These are phyloP conservation scores for Tolypocladium album DNA, from an alignment of 2,329 filamentous ascomycete genomes.

Conservation along the genomic window DNA sequence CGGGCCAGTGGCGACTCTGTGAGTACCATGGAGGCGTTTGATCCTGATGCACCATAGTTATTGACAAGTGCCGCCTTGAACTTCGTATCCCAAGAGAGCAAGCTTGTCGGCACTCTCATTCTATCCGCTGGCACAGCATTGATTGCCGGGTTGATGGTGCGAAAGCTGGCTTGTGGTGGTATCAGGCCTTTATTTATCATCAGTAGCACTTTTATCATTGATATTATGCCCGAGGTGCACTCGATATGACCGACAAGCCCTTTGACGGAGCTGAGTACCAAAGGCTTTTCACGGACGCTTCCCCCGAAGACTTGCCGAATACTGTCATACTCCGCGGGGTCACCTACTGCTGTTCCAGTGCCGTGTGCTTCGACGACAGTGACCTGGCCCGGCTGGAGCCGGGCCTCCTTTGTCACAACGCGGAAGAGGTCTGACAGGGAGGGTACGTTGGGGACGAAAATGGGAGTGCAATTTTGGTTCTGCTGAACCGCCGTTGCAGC, in stretches of 20 bases:
- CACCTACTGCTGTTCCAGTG: slow-evolving; percentile 40
- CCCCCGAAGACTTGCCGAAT: slow-evolving; percentile 5
- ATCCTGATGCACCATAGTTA: slow-evolving; percentile 23
- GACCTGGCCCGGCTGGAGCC: slow-evolving; percentile 6
- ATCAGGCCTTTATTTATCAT: slow-evolving; percentile 22
- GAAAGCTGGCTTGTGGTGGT: slow-evolving; percentile 22
- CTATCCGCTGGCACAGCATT: not conserved
- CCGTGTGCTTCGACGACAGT: slow-evolving; percentile 34
- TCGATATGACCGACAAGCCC: slow-evolving; percentile 15
- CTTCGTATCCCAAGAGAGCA: slow-evolving; percentile 10
- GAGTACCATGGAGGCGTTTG: slow-evolving; percentile 14
- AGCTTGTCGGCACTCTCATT: slow-evolving; percentile 11
- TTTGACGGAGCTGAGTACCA: slow-evolving; percentile 13
- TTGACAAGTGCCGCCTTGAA: slow-evolving; percentile 18
- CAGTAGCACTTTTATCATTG: slow-evolving; percentile 35
- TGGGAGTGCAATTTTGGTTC: slow-evolving; percentile 28
- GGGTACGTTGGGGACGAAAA: slow-evolving; percentile 26
- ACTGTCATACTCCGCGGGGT: slow-evolving; percentile 31
- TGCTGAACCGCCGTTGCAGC: slow-evolving; percentile 26
- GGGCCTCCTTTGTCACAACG: slow-evolving; percentile 20
- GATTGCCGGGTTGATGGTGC: slow-evolving; percentile 15
- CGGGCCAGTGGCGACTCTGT: slow-evolving; percentile 4
- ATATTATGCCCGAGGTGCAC: slow-evolving; percentile 28
- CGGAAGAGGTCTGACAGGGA: slow-evolving; percentile 3
- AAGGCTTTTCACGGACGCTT: slow-evolving; percentile 4